phyloP scores from a whole-genome alignment of 768 basidiomycete species.

The Rhodotorula diobovata region DNA sequence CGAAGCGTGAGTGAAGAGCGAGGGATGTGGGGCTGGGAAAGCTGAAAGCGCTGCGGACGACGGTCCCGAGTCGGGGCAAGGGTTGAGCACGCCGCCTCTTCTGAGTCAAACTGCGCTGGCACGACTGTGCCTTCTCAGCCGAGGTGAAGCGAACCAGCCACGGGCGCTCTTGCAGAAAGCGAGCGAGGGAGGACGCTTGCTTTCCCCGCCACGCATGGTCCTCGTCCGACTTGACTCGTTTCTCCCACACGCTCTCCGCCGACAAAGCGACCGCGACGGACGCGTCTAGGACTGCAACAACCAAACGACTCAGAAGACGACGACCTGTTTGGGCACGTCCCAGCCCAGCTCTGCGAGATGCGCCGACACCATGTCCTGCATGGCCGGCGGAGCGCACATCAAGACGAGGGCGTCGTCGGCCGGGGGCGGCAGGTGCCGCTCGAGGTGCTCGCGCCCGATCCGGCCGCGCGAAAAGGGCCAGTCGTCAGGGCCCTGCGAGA shows the following conservation, averaged over 20 bases:
- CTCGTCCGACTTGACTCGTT: no score
- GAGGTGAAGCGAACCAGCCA: no score
- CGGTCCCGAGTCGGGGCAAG: no score
- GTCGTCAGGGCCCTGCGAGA: slow-evolving; percentile 48
- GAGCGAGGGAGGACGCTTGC: no score
- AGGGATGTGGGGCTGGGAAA: neutral
- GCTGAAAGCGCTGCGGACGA: no score
- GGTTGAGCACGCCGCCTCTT: no score
- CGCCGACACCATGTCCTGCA: slow-evolving; percentile 33
- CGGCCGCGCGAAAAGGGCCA: slow-evolving; percentile 53
- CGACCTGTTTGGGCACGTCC: slow-evolving; percentile 47
- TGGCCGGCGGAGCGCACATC: slow-evolving; percentile 56
- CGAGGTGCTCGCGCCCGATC: slow-evolving; percentile 50
- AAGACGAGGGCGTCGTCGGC: slow-evolving; percentile 51
- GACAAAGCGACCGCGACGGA: no score
- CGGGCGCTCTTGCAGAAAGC: no score
- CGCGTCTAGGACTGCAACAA: neutral
- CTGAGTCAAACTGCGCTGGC: no score
- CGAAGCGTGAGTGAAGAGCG: neutral
- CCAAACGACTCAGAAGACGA: slow-evolving; percentile 45
- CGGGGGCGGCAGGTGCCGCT: slow-evolving; percentile 51
- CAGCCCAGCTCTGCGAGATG: slow-evolving; percentile 48
- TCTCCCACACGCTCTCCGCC: no score
- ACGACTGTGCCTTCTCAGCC: no score
- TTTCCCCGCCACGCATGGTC: no score